Evolutionary conservation across 2,329 filamentous ascomycete genomes (phyloP), one percentile per base, ranked within the genome.

Genomic region (Stylonectria norvegica): DNA sequence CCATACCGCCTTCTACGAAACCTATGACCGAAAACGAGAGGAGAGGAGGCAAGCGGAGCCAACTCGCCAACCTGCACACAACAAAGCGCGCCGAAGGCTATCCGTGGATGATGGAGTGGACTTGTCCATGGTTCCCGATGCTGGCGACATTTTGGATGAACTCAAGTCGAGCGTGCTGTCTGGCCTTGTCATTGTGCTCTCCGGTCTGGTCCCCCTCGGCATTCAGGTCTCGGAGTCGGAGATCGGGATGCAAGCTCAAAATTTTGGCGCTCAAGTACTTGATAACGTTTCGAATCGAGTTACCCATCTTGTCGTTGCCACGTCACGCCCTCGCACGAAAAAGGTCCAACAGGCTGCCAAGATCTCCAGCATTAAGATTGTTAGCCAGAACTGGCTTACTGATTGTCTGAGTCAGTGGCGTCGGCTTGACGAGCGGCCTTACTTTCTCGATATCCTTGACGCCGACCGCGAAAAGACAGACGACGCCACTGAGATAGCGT

Each of bases 321-420:
- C 79, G 14, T 73, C 78, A 12, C 75, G 85, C 17, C 85, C 85
- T 20, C 82, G 90, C 16, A 97, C 93, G 0, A 85, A 88, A 38
- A 98, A 98, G 66, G 89, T 97, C 30, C 84, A 87, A 34, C 85
- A 90, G 63, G 93, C 93, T 0, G 83, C 86, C 11, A 81, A 83
- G 48, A 85, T 89, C 40, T 73, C 85, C 0, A 79, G 81, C 36
- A 86, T 97, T 64, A 90, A 89, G 61, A 95, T 98, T 43, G 93
- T 98, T 34, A 89, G 85, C 53, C 86, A 89, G 38, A 81, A 88
- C 55, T 98, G 93, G 93, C 79, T 98, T 20, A 76, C 83, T 20
- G 85, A 90, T 52, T 94, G 84, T 40, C 80, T 97, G 48, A 85
- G 81, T 18, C 84, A 85, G 61, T 98, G 93, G 93, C 73, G 78